Conservation (phyloP, 306 rosid genomes). For the Sicyos baderoa region DNA sequence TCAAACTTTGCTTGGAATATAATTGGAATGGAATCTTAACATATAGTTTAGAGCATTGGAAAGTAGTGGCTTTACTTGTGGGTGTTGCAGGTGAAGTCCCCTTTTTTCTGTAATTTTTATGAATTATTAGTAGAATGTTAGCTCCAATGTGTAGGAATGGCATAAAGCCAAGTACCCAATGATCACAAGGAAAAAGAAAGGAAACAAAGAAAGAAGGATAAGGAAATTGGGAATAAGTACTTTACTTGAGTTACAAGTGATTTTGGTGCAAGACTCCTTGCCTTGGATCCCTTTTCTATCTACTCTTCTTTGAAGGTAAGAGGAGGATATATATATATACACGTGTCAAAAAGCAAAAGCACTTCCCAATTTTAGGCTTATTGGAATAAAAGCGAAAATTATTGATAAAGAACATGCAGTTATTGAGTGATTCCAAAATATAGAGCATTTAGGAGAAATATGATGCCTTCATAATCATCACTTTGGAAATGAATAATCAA, state of each 20-base stretch:
- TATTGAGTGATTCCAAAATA: background rate
- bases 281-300: conserved; percentile 8
- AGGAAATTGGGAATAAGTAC: background rate
- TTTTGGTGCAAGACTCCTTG: background rate
- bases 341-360: background rate
- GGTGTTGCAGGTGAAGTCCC: no score
- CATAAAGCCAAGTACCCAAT: background rate
- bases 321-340: background rate
- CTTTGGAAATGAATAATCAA: background rate
- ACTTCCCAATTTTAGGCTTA: background rate
- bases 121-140: background rate
- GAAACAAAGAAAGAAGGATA: background rate
- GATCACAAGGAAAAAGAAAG: background rate
- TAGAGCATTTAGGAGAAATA: background rate
- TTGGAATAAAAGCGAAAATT: background rate
- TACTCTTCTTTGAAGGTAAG: background rate
- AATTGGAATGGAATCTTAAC: background rate
- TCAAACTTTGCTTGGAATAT: background rate
- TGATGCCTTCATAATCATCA: background rate
- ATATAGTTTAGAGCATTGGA: background rate
- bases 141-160: background rate
- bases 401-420: background rate
- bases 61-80: background rate
- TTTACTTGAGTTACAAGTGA: conserved; percentile 16
- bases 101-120: background rate